Base-by-base conservation (phyloP, 495 filamentous ascomycete species). In the Cairneyella variabilis region DNA sequence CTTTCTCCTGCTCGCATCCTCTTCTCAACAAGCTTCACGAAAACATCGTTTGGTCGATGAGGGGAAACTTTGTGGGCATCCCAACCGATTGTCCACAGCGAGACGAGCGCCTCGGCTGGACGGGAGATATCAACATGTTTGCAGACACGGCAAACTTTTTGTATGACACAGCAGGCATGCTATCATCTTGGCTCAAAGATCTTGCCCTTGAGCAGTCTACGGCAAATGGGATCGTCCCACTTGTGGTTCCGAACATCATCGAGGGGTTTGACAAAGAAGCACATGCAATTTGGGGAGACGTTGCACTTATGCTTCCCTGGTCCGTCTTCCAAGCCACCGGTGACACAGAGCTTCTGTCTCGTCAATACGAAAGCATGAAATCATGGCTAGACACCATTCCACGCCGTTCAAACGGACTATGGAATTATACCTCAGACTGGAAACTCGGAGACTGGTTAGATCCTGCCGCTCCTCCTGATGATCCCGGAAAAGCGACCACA, bases 41-140 rank as follows among this genome's bases (percentile, higher is more conserved):
- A 4, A 82, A 82, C 43, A 63, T 76, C 4, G 36, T 63, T 22
- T 79, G 77, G 77, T 66, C 68, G 8, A 77, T 80, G 73, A 66
- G 68, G 3, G 72, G 76, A 0, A 82, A 80, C 41, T 82, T 82
- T 41, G 61, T 82, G 42, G 63, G 60, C 14, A 61, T 80, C 0
- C 78, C 77, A 1, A 82, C 73, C 0, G 77, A 82, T 47, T 80
- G 76, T 51, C 76, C 76, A 0, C 75, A 78, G 49, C 68, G 78
- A 32, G 76, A 80, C 42, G 78, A 82, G 54, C 66, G 76, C 3
- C 53, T 82, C 12, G 78, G 78, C 1, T 82, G 76, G 78, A 79
- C 78, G 0, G 78, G 76, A 2, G 77, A 79, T 48, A 68, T 71
- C 14, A 69, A 76, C 26, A 66, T 71, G 0, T 80, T 82, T 54